Evolutionary conservation across 179 eudicot genomes (phyloP).

Genomic region (Actinidia arguta): DNA sequence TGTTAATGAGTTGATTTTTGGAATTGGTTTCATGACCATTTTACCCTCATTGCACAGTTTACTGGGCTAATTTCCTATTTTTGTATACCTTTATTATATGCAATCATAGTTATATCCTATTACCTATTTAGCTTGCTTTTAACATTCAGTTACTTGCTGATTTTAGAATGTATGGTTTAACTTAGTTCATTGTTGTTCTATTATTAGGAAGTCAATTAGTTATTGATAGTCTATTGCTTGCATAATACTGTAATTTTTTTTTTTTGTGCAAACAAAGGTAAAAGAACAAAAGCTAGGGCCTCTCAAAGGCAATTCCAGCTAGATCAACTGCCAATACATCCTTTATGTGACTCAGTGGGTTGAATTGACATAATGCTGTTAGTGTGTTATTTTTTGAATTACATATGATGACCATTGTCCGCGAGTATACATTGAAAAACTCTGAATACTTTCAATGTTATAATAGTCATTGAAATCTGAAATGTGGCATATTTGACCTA

Average conservation of each 20-base stretch:
- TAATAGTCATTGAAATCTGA: neutral
- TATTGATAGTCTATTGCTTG: neutral
- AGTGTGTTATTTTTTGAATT: neutral
- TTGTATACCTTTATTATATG: neutral
- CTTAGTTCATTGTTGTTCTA: neutral
- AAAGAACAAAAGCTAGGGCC: neutral
- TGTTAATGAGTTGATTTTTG: neutral
- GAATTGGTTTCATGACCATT: neutral
- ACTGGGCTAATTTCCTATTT: neutral
- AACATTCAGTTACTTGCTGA: neutral
- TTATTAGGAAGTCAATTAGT: neutral
- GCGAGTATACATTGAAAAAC: neutral
- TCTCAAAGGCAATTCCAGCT: neutral
- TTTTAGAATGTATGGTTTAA: neutral
- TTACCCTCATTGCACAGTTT: too few species aligned
- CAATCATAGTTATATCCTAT: neutral
- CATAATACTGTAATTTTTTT: neutral
- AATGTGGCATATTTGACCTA: slow-evolving; percentile 25
- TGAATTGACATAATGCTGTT: neutral
- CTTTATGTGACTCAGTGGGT: neutral
- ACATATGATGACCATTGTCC: neutral
- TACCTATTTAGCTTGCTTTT: too few species aligned
- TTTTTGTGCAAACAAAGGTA: neutral
- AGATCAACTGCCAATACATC: too few species aligned
- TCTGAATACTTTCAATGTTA: neutral